Conservation (phyloP, 441 rosid genomes). For the Theobroma grandiflorum region DNA sequence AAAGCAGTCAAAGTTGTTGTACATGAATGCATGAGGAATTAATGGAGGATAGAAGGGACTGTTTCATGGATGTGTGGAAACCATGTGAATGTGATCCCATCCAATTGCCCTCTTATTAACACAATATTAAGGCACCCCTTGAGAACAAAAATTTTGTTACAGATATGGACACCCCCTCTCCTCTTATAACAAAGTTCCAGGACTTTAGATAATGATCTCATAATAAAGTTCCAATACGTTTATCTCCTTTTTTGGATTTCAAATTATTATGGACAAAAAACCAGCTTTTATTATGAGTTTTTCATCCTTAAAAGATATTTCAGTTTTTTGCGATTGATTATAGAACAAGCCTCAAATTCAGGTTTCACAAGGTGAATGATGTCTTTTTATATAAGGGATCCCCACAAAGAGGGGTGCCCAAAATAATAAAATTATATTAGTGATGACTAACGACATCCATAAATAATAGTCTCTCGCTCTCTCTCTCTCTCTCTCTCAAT, state of each 20-base stretch:
- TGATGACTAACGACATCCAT: neutral
- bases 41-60: constrained; percentile 53
- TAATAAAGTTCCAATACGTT: neutral
- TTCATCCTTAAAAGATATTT: neutral
- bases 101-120: constrained; percentile 23
- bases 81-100: constrained; percentile 33
- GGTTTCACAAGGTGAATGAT: constrained; percentile 5
- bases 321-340: neutral
- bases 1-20: constrained; percentile 36
- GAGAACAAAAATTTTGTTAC: neutral
- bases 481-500: constrained; percentile 27
- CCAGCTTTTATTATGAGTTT: neutral
- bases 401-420: neutral
- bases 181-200: neutral
- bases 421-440: neutral
- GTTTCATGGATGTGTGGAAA: constrained; percentile 36
- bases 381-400: constrained; percentile 20
- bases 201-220: neutral
- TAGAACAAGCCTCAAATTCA: neutral
- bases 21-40: constrained; percentile 44
- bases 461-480: constrained; percentile 4
- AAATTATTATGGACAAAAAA: too few species aligned
- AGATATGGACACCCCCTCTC: neutral
- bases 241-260: too few species aligned
- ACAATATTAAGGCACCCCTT: constrained; percentile 5